Base-by-base conservation (phyloP, 1,139 yeast species). In the Zygosaccharomyces sapae region DNA sequence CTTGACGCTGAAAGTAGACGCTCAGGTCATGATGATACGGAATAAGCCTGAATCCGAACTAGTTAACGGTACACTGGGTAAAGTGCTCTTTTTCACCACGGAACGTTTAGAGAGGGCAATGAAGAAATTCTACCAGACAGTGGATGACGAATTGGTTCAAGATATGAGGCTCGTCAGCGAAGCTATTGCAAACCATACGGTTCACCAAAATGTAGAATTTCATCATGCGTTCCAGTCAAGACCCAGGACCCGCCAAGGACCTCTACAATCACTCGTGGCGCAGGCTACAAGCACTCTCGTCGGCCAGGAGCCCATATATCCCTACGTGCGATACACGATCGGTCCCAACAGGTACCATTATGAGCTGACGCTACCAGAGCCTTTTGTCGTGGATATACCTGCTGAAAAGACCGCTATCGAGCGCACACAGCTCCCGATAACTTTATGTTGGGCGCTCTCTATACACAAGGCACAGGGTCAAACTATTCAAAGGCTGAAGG, bases 21-120 rank as follows among this genome's bases (percentile, higher is more conserved):
- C 97, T 0, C 98, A 92, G 66, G 98, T 92, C 0, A 90, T 92
- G 97, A 83, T 94, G 76, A 74, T 92, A 53, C 92, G 90, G 64
- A 94, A 92, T 62, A 75, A 82, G 48, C 96, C 89, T 58, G 92
- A 83, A 39, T 78, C 84, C 0, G 61, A 59, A 24, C 71, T 92
- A 38, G 97, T 94, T 18, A 92, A 92, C 66, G 98, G 99, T 0
- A 80, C 96, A 0, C 71, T 92, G 43, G 99, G 99, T 0, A 82
- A 75, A 47, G 89, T 92, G 1, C 49, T 70, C 5, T 65, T 67
- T 29, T 71, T 71, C 50, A 52, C 67, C 7, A 60, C 72, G 0
- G 52, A 52, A 16, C 45, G 52, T 1, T 37, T 68, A 8, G 59
- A 55, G 27, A 41, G 51, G 1, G 48, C 49, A 22, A 54, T 64